Evolutionary conservation across 768 basidiomycete species (phyloP), one percentile per base, ranked within the genome.

Genomic region (Phlegmacium glaucopus): DNA sequence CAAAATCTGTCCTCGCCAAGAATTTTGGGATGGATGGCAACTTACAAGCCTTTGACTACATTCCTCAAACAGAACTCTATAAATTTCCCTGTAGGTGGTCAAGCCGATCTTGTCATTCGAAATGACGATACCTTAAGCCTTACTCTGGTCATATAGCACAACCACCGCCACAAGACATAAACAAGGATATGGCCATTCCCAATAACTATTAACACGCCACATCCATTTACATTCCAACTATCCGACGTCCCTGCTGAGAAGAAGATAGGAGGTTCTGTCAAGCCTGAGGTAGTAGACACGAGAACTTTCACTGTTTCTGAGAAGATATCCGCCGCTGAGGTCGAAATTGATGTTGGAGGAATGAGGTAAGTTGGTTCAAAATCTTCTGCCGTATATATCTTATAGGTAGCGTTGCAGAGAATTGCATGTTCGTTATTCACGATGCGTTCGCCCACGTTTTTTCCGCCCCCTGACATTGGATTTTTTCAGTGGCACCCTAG

Each of bases 401-500:
- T 13, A 17, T 15, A 28, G 16, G 15, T 37, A 17, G 8, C 8
- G 10, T 15, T 16, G 3, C 41, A 77, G 80, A 53, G 82, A 81
- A 58, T 62, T 82, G 39, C 82, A 84, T 63, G 79, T 78, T 51
- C 45, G 74, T 61, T 25, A 17, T 6, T 43, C 10, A 22, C 4
- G 7, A 25, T 32, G 16, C 30, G 12, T 36, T 35, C 12, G 38
- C 40, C 11, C 15, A 39, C 6, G 17, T n/a, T 18, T n/a, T 15
- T 12, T 15, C n/a, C n/a, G n/a, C 9, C 22, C 35, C 15, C 17
- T 15, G 49, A 17, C 41, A 29, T 29, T 11, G n/a, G n/a, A 41
- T 35, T 30, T 1, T 36, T 32, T 6, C 45, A 84, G 83, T 87
- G 85, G 85, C 85, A 87, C 54, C 85, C 85, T 6, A n/a, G n/a